These are phyloP conservation scores for Boeremia lycopersici DNA, from an alignment of 2,329 filamentous ascomycete genomes.

Conservation along the genomic window DNA sequence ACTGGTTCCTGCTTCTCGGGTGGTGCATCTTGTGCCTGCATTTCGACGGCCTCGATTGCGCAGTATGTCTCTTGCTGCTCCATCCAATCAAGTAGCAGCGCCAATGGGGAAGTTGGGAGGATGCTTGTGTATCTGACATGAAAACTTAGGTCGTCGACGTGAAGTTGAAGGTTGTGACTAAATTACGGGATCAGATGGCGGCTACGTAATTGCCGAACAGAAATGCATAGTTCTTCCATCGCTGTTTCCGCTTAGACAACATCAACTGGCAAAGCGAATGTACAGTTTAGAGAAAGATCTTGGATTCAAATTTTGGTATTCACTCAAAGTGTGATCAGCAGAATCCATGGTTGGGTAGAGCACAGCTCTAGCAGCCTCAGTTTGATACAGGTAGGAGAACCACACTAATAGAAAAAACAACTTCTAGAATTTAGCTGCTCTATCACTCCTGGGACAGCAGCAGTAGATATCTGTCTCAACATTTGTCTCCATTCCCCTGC, in stretches of 20 bases:
- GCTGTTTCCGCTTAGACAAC: background rate
- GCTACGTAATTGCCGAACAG: constrained; percentile 8
- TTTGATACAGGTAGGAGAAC: no score
- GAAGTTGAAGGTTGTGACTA: background rate
- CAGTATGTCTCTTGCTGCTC: constrained; percentile 2
- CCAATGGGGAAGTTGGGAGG: background rate
- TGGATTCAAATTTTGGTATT: no score
- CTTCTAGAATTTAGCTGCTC: no score
- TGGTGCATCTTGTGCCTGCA: background rate
- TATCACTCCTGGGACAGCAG: no score
- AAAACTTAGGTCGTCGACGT: background rate
- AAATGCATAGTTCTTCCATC: background rate
- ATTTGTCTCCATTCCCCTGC: background rate
- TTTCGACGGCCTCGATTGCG: background rate
- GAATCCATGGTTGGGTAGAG: no score
- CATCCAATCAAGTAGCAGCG: background rate
- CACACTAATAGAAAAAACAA: no score
- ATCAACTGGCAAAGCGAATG: no score
- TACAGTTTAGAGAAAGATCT: no score
- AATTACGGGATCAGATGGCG: background rate
- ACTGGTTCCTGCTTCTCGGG: background rate
- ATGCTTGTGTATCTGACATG: no score
- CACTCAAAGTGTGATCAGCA: no score
- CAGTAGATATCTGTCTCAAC: no score
- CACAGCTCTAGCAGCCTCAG: no score